Base-by-base conservation (phyloP, 805 yeast genomes). In the Teunomyces gatunensis region DNA sequence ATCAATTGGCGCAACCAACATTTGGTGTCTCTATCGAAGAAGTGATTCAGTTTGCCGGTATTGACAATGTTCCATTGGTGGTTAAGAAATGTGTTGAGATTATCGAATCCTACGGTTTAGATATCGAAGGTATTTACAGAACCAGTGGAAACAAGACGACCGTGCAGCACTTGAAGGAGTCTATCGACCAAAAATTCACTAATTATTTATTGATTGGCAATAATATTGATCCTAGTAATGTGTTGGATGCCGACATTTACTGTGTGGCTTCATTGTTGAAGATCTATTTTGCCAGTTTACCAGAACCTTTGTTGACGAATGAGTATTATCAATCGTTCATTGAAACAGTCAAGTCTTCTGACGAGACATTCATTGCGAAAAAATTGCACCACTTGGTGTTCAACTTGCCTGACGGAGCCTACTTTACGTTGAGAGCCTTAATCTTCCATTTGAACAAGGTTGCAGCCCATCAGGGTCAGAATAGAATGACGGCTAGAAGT, bases 401-500 rank as follows among this genome's bases (percentile, higher is more conserved):
- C 70, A 87, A 87, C 54, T 76, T 94, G 47, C 97, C 97, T 0
- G 99, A 94, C 68, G 94, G 96, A 1, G 89, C 92, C 48, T 94
- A 94, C 64, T 91, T 96, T 75, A 91, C 98, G 0, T 74, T 94
- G 55, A 74, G 97, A 54, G 82, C 89, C 30, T 70, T 94, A 54
- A 71, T 91, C 1, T 89, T 92, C 75, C 99, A 94, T 65, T 78
- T 94, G 51, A 83, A 85, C 52, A 79, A 85, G 47, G 84, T 94
- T 11, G 81, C 85, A 33, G 77, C 78, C 25, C 74, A 82, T 47
- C 84, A 83, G 58, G 74, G 75, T 17, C 56, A 67, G 30, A 89
- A 90, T 62, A 78, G 94, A 61, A 94, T 94, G 99, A 83, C 83
- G 41, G 75, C 84, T 48, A 84, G 85, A 59, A 85, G 87, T 50